Evolutionary conservation across 1,284 basidiomycete species (phyloP), one percentile per base, ranked within the genome.

Genomic region (Quambalaria eucalypti): DNA sequence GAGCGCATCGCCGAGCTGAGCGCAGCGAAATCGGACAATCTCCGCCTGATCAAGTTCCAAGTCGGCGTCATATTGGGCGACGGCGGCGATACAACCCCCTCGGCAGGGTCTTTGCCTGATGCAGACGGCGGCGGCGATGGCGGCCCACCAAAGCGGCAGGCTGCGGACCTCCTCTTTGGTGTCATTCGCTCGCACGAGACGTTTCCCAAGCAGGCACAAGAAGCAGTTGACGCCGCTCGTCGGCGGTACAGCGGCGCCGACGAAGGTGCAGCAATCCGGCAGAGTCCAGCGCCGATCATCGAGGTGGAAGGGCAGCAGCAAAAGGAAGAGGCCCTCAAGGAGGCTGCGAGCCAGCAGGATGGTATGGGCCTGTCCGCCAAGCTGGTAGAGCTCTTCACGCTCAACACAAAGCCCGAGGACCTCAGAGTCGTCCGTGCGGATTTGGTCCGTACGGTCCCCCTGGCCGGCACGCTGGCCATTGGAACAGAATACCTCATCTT

Each of bases 401-500:
- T 67, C 19, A 59, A 53, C 14, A 9, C 47, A 10, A 46, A 39
- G 40, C 57, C 61, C 33, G 56, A 63, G 14, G 57, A 65, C 33
- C 54, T 63, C 38, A 56, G 60, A 29, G 30, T 68, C 25, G 52
- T 64, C 57, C 61, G 69, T 52, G 59, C 59, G 19, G 50, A 65
- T 52, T 47, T 73, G 14, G 60, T 71, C n/a, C 59, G 65, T 8
- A 64, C 65, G 2, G 30, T 70, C 1, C 69, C 68, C 25, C 58
- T 61, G 21, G 59, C 58, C 28, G 71, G 71, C 44, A 64, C 65
- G 26, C 48, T 73, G 25, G 68, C 65, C 21, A 59, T 73, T 38
- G 62, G 64, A 4, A 59, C 69, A 28, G 56, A 68, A 29, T 63
- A 66, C 28, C 48, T 73, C 33, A 64, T 64, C 62, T 70, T 65